These are phyloP conservation scores for Petunia axillaris DNA, from an alignment of 257 asterid species.

Conservation along the genomic window DNA sequence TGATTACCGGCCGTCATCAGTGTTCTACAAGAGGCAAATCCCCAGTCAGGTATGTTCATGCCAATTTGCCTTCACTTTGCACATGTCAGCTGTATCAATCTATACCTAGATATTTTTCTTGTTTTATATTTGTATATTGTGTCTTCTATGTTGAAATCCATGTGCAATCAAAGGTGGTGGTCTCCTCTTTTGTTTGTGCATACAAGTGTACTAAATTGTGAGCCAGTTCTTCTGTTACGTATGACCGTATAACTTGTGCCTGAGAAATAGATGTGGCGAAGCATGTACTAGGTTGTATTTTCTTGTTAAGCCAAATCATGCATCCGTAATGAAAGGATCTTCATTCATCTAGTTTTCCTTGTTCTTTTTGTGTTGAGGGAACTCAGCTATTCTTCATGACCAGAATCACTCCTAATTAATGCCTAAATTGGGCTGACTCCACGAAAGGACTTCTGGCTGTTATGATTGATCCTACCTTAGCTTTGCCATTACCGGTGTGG, in stretches of 20 bases:
- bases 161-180: not conserved
- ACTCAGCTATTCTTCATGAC: slow-evolving; percentile 9
- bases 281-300: slow-evolving; percentile 18
- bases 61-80: not conserved
- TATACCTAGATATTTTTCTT: not conserved
- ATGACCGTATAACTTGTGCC: slow-evolving; percentile 13
- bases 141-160: not conserved
- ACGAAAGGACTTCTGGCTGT: not conserved
- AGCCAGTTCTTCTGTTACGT: not conserved
- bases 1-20: slow-evolving; percentile 42
- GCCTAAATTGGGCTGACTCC: not conserved
- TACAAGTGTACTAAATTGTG: not conserved
- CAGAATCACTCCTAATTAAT: slow-evolving; percentile 1
- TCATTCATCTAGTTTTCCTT: not conserved
- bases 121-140: not conserved
- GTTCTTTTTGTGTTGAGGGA: not conserved
- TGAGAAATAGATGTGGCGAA: not conserved
- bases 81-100: not conserved
- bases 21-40: slow-evolving; percentile 49
- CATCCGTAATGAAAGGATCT: not conserved
- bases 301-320: not conserved
- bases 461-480: not conserved
- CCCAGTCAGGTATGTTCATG: slow-evolving; percentile 54
- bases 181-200: not conserved
- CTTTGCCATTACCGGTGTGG: not conserved